Conservation (phyloP, 2,329 filamentous ascomycete genomes). For the Aureobasidium uvarum region DNA sequence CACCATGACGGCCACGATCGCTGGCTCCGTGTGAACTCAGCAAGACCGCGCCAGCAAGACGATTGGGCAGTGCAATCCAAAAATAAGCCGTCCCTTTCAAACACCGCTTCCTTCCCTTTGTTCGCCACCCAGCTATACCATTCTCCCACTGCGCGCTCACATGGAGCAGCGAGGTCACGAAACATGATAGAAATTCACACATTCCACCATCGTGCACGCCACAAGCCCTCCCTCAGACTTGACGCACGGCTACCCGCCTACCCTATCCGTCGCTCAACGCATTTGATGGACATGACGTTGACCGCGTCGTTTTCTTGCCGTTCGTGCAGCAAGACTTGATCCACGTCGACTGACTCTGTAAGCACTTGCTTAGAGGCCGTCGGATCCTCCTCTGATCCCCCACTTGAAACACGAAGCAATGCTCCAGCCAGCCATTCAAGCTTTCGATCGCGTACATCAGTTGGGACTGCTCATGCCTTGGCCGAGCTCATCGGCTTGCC, state of each 20-base stretch:
- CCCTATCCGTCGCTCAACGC: constrained; percentile 10
- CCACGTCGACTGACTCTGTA: constrained; percentile 15
- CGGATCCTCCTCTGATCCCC: constrained; percentile 10
- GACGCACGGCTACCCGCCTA: constrained; percentile 15
- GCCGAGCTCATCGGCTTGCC: neutral
- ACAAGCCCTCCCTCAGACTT: neutral
- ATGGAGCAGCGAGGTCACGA: neutral
- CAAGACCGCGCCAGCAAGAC: neutral
- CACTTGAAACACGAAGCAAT: constrained; percentile 8
- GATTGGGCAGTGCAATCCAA: constrained; percentile 17
- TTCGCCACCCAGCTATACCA: constrained; percentile 19
- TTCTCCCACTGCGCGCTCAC: neutral
- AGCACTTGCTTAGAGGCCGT: constrained; percentile 6
- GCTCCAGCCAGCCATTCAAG: neutral
- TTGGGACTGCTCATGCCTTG: constrained; percentile 2
- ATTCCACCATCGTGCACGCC: constrained; percentile 14
- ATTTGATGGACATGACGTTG: constrained; percentile 10
- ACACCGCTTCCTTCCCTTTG: neutral
- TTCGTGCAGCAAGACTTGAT: constrained; percentile 20
- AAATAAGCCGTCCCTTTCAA: neutral
- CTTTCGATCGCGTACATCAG: constrained; percentile 23
- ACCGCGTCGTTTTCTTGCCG: constrained; percentile 9
- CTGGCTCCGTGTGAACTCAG: neutral
- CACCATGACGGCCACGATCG: constrained; percentile 21
- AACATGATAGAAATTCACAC: neutral